Evolutionary conservation across 2,329 filamentous ascomycete species (phyloP).

Genomic region (Chalara sp.): DNA sequence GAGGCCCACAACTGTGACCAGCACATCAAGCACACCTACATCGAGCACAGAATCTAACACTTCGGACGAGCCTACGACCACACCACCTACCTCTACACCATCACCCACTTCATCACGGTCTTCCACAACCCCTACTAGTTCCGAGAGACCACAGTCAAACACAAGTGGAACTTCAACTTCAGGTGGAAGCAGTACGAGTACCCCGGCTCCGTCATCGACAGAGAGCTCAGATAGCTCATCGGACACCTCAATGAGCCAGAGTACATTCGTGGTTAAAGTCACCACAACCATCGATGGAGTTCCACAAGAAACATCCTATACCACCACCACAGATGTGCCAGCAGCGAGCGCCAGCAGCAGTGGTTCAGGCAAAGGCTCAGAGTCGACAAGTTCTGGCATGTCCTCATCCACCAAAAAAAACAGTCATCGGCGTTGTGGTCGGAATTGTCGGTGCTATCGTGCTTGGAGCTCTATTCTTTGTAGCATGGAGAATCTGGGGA

Average conservation of each 20-base stretch:
- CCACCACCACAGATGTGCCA: slow-evolving; percentile 38
- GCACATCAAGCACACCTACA: neutral
- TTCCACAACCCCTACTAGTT: slow-evolving; percentile 1
- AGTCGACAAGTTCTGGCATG: slow-evolving; percentile 48
- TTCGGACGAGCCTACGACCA: neutral
- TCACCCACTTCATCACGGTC: slow-evolving; percentile 1
- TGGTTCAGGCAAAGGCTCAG: slow-evolving; percentile 38
- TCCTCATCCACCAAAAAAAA: slow-evolving; percentile 62
- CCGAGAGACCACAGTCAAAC: neutral
- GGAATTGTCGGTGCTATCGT: slow-evolving; percentile 73
- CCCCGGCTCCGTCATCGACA: neutral
- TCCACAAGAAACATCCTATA: slow-evolving; percentile 31
- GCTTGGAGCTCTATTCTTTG: slow-evolving; percentile 63
- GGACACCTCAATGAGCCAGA: neutral
- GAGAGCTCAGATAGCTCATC: neutral
- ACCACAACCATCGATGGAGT: slow-evolving; percentile 2
- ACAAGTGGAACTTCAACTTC: slow-evolving; percentile 1
- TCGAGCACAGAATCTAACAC: neutral
- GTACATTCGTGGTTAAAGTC: neutral
- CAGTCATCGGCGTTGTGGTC: slow-evolving; percentile 84
- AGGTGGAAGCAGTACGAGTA: neutral
- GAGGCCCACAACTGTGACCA: neutral
- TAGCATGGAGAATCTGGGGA: slow-evolving; percentile 80
- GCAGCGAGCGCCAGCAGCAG: slow-evolving; percentile 50
- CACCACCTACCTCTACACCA: slow-evolving; percentile 1